These are phyloP conservation scores for Avena eriantha DNA, from an alignment of 176 grass and related monocot genomes.

Conservation along the genomic window DNA sequence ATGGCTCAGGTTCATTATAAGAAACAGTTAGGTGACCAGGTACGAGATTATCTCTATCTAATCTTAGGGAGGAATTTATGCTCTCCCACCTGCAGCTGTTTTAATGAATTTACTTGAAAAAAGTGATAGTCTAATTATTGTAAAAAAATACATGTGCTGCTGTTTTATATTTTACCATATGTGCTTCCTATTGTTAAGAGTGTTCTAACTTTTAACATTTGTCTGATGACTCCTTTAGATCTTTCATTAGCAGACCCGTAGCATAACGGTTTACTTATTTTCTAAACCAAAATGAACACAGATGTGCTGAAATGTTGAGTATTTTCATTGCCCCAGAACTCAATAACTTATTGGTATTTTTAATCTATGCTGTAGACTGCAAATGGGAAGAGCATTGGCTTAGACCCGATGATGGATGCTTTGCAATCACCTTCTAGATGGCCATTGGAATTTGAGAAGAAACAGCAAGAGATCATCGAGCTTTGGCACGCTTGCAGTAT, in stretches of 20 bases:
- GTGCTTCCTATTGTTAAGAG: background rate
- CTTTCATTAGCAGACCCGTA: background rate
- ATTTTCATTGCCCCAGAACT: background rate
- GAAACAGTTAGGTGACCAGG: slow-evolving; percentile 63
- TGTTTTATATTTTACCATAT: background rate
- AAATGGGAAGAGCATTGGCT: slow-evolving; percentile 66
- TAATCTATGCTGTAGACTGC: slow-evolving; percentile 45
- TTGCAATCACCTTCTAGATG: slow-evolving; percentile 73
- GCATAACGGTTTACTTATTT: background rate
- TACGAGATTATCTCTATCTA: slow-evolving; percentile 28
- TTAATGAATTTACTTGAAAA: background rate
- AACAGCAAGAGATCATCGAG: slow-evolving; percentile 81
- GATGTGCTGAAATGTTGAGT: background rate
- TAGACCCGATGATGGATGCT: slow-evolving; percentile 37
- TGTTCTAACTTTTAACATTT: background rate
- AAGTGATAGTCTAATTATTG: background rate
- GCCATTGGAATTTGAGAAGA: slow-evolving; percentile 80
- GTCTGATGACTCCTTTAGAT: background rate
- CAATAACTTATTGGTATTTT: background rate
- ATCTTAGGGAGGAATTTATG: background rate
- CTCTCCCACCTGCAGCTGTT: background rate
- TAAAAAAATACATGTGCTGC: background rate
- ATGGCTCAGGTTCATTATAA: slow-evolving; percentile 83
- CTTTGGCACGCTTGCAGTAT: slow-evolving; percentile 87
- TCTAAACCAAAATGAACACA: background rate